Base-by-base conservation (phyloP, 192 early-diverging fungal species). In the Funneliformis mosseae region DNA sequence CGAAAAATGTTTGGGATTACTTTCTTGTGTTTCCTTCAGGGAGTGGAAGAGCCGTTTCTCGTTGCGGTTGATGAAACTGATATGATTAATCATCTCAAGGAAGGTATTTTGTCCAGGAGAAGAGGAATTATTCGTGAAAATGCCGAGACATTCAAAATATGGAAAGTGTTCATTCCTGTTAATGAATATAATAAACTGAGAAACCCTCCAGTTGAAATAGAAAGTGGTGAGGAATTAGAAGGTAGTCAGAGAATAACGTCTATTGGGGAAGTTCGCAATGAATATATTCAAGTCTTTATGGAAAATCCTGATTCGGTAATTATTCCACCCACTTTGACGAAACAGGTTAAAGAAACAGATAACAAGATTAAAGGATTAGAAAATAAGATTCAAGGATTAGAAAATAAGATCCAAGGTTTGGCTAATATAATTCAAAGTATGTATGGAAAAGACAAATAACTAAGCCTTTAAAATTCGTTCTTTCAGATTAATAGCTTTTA, bases 361-460 rank as follows among this genome's bases (percentile, higher is more conserved):
- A 63, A 63, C n/a, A 63, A 63, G 18, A 63, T 23, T 23, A 27
- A 21, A 23, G n/a, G 27, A 63, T 21, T 63, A 23, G n/a, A 63
- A 27, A 27, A 63, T 23, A 21, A 63, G 62, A 21, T 63, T 63
- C n/a, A 63, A 23, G 3, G 62, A 63, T 23, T 63, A 21, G 62
- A 63, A 63, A 63, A 63, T 63, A 63, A 63, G 62, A 63, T 63
- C 62, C 62, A 63, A 63, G 27, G 62, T 63, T 63, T 63, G 62
- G 62, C 62, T 27, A 63, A 63, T 63, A 63, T 63, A 63, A 63
- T 63, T 63, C n/a, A 63, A 63, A 63, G 62, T 63, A 63, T 63
- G 62, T 63, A 63, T 63, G 62, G 62, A 63, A 63, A 63, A 23
- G 18, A 27, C 27, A 27, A 5, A 63, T 63, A 63, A 63, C 27